These are phyloP conservation scores for Podaxis sp. DNA, from an alignment of 768 basidiomycete genomes.

Conservation along the genomic window DNA sequence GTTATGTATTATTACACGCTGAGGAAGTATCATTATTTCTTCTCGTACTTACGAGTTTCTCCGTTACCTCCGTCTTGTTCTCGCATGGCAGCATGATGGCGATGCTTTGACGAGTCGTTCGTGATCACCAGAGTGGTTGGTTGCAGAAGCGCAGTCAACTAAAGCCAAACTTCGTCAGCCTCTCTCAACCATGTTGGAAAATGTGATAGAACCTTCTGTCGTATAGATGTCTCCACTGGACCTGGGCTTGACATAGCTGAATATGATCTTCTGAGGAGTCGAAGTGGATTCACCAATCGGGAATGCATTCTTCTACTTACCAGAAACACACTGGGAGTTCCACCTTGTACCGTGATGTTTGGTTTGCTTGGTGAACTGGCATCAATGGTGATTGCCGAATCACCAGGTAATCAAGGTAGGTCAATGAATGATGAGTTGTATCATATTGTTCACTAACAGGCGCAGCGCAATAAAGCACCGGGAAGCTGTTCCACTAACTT, in stretches of 20 bases:
- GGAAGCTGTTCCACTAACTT: too few species aligned
- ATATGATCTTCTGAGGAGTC: slow-evolving; percentile 8
- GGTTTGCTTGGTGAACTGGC: slow-evolving; percentile 1
- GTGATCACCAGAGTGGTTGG: slow-evolving; percentile 64
- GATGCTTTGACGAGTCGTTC: slow-evolving; percentile 85
- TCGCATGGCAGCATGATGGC: slow-evolving; percentile 82
- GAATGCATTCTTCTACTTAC: slow-evolving; percentile 1
- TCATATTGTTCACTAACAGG: too few species aligned
- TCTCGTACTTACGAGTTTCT: slow-evolving; percentile 71
- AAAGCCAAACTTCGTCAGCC: slow-evolving; percentile 17
- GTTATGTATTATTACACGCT: slow-evolving; percentile 12
- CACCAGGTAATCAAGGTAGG: too few species aligned
- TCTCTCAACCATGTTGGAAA: slow-evolving; percentile 12
- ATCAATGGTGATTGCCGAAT: slow-evolving; percentile 5
- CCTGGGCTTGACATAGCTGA: slow-evolving; percentile 29
- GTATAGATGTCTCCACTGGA: slow-evolving; percentile 59
- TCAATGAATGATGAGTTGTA: too few species aligned
- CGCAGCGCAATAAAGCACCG: too few species aligned
- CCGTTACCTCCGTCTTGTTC: slow-evolving; percentile 62
- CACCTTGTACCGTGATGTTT: not conserved
- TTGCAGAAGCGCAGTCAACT: slow-evolving; percentile 63
- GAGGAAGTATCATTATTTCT: not conserved
- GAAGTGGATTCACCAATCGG: slow-evolving; percentile 14
- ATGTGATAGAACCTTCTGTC: slow-evolving; percentile 45
- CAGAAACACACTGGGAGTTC: not conserved